Percentiles rank a stretch among this genome's conserved stretches.
Evolutionary conservation across 1,284 basidiomycete species (phyloP).

Genomic region (Leccinum cinnamomeum): DNA sequence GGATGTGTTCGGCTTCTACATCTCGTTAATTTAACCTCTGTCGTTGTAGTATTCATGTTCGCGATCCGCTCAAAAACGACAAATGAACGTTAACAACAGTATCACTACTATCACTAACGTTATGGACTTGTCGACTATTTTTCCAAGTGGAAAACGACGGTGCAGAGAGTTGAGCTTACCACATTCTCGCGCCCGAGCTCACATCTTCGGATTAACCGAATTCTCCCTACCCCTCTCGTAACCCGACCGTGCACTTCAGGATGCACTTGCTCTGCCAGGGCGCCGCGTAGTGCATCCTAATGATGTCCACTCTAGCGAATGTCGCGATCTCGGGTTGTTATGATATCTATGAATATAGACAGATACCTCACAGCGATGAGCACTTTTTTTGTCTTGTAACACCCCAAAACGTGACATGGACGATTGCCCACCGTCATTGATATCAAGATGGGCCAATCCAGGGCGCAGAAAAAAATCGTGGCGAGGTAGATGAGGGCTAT

Average conservation of each 20-base stretch:
- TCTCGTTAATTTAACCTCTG: background rate
- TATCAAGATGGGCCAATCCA: slow-evolving; percentile 27
- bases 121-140: too few species aligned
- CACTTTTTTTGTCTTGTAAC: too few species aligned
- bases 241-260: slow-evolving; percentile 29
- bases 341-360: slow-evolving; percentile 7
- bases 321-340: slow-evolving; percentile 58
- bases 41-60: background rate
- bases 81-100: too few species aligned
- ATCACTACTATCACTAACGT: too few species aligned
- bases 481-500: slow-evolving; percentile 23
- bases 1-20: background rate
- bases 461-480: slow-evolving; percentile 12
- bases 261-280: slow-evolving; percentile 66
- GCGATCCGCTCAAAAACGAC: background rate
- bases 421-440: slow-evolving; percentile 28
- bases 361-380: too few species aligned
- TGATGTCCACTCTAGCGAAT: slow-evolving; percentile 84
- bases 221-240: background rate
- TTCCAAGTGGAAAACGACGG: too few species aligned
- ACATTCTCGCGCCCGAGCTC: too few species aligned
- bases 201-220: background rate
- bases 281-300: slow-evolving; percentile 58
- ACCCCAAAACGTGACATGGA: too few species aligned
- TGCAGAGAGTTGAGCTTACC: too few species aligned